Conservation (phyloP, 2,329 filamentous ascomycete species). For the Helotiales sp. region DNA sequence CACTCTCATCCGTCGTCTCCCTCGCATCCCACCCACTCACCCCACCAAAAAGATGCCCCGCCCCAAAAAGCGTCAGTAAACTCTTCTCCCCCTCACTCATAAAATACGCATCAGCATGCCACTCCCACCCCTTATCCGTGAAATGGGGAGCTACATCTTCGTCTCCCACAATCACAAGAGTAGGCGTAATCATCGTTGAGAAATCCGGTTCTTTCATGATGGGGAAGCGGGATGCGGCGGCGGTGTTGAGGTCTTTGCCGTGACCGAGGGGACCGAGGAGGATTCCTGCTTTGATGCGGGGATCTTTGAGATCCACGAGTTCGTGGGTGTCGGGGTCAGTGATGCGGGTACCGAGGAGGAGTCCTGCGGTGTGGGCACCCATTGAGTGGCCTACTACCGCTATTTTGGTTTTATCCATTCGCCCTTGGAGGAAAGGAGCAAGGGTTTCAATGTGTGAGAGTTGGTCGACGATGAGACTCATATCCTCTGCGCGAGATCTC, state of each 20-base stretch:
- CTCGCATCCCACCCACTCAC: slow-evolving; percentile 40
- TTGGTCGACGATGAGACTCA: slow-evolving; percentile 39
- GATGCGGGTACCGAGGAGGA: slow-evolving; percentile 40
- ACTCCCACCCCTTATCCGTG: slow-evolving; percentile 39
- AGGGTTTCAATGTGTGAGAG: slow-evolving; percentile 39
- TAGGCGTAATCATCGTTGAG: slow-evolving; percentile 36
- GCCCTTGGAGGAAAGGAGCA: slow-evolving; percentile 36
- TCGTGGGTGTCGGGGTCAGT: slow-evolving; percentile 35
- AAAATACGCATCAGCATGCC: slow-evolving; percentile 41
- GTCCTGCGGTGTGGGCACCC: slow-evolving; percentile 36
- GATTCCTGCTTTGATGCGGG: slow-evolving; percentile 41
- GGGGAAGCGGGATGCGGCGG: slow-evolving; percentile 30
- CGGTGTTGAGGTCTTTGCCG: slow-evolving; percentile 32
- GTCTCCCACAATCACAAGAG: slow-evolving; percentile 42
- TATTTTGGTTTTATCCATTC: slow-evolving; percentile 37
- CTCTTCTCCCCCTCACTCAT: slow-evolving; percentile 37
- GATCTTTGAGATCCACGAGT: slow-evolving; percentile 27
- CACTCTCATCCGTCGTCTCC: slow-evolving; percentile 39
- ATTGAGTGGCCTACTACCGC: slow-evolving; percentile 43
- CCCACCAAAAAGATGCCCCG: slow-evolving; percentile 40
- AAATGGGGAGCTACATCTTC: slow-evolving; percentile 35
- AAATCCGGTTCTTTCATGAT: slow-evolving; percentile 38
- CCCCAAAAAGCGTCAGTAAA: slow-evolving; percentile 38
- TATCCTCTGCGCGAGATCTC: slow-evolving; percentile 38
- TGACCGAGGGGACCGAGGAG: slow-evolving; percentile 37